Evolutionary conservation across 768 basidiomycete species (phyloP).

Genomic region (Pulveroboletus frians): DNA sequence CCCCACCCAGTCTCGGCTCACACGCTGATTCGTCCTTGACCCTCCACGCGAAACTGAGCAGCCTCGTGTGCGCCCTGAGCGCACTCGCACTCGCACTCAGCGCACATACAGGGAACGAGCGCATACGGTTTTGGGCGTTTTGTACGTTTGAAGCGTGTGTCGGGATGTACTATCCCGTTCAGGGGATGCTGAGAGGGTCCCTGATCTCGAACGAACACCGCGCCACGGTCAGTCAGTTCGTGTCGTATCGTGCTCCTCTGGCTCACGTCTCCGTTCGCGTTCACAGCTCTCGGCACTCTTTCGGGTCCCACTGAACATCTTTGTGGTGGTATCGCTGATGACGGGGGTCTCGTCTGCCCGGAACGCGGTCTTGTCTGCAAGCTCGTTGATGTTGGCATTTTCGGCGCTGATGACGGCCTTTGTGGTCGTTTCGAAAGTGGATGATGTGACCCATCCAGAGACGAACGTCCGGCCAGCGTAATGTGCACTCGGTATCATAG

Average conservation of each 20-base stretch:
- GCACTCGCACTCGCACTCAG: conserved; percentile 52
- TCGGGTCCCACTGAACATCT: conserved; percentile 69
- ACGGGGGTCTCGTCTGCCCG: conserved; percentile 66
- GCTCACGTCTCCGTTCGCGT: not conserved
- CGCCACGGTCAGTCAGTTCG: conserved; percentile 57
- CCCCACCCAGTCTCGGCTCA: conserved; percentile 18
- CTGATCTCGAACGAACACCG: conserved; percentile 68
- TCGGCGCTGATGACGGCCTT: conserved; percentile 55
- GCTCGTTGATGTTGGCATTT: conserved; percentile 51
- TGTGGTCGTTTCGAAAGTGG: conserved; percentile 38
- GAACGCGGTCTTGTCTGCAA: conserved; percentile 52
- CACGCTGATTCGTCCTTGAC: conserved; percentile 39
- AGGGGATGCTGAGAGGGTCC: conserved; percentile 65
- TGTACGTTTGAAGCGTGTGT: conserved; percentile 74
- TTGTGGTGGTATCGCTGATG: conserved; percentile 64
- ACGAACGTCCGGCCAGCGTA: conserved; percentile 17
- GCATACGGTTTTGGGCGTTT: conserved; percentile 64
- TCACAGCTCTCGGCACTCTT: conserved; percentile 61
- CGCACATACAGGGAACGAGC: conserved; percentile 40
- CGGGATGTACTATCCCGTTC: conserved; percentile 75
- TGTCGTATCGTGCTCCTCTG: not conserved
- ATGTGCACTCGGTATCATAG: not conserved
- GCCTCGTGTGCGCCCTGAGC: conserved; percentile 54
- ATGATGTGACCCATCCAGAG: conserved; percentile 19
- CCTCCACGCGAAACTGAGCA: conserved; percentile 64